Evolutionary conservation across 352 stramenopile genomes (phyloP), one percentile per base, ranked within the genome.

Genomic region (Pythium myriotylum): DNA sequence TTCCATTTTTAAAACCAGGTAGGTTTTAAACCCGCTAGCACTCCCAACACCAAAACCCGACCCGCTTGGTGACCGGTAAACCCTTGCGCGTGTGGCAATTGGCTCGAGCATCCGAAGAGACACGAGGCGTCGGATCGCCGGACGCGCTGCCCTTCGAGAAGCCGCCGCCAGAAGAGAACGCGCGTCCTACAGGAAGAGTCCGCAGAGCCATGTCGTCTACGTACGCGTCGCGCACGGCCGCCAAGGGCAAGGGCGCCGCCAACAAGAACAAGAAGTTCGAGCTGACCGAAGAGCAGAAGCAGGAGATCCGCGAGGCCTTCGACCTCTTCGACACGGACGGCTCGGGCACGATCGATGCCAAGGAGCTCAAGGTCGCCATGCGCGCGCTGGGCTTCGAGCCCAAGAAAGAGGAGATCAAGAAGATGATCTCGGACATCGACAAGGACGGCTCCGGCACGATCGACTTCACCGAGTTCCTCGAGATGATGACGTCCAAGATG

Each of bases 401-500:
- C 13, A 98, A 98, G 82, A 98, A 98, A 73, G 89, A 98, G 73
- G 97, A 97, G 55, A 98, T 99, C 59, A 98, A 98, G 72, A 92
- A 98, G 74, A 97, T 98, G 88, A 98, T 98, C 68, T 84, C 82
- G 51, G 94, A 98, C 69, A 98, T 98, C 60, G 92, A 99, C 73
- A 98, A 98, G 75, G 92, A 98, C 79, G 86, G 85, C 51, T 96
- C 78, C 4, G 93, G 95, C 42, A 93, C 88, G 41, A 98, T 99
- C 65, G 95, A 98, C 72, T 99, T 99, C 68, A 96, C 97, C 50
- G 95, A 99, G 72, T 99, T 99, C 62, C 72, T 99, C 17, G 92
- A 98, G 65, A 97, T 99, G 82, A 98, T 99, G 92, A 99, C 96
- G 43, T 94, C 81, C 48, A 98, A 98, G 74, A 97, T 98, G 88